Conservation (phyloP, 2,329 filamentous ascomycete genomes). For the Colletotrichum filicis region DNA sequence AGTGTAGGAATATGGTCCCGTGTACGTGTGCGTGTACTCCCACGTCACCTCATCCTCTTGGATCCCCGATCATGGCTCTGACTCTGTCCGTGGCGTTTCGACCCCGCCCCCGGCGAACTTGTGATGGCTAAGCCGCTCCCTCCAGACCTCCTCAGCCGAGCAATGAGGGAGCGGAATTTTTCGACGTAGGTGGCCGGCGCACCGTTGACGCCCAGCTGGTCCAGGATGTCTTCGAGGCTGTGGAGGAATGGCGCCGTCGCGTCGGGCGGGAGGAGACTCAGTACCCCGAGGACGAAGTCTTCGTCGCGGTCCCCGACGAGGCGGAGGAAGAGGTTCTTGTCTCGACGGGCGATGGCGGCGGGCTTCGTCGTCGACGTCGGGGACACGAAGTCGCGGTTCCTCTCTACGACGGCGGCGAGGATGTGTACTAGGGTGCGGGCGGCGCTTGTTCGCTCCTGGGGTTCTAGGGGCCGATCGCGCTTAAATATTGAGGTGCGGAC, state of each 20-base stretch:
- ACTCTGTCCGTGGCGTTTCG: constrained; percentile 45
- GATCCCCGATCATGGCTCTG: constrained; percentile 41
- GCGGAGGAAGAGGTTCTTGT: constrained; percentile 59
- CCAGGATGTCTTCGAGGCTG: constrained; percentile 47
- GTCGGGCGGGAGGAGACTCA: constrained; percentile 54
- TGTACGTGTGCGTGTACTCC: not conserved
- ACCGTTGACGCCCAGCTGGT: constrained; percentile 46
- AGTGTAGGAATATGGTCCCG: not conserved
- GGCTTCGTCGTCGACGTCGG: constrained; percentile 30
- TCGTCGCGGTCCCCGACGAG: constrained; percentile 57
- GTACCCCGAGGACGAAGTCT: constrained; percentile 57
- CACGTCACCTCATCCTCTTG: constrained; percentile 49
- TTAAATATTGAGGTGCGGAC: constrained; percentile 55
- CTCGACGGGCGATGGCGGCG: constrained; percentile 33
- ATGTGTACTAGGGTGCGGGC: constrained; percentile 60
- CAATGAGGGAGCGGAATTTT: constrained; percentile 46
- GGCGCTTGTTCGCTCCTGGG: constrained; percentile 55
- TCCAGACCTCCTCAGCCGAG: constrained; percentile 40
- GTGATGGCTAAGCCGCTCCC: constrained; percentile 39
- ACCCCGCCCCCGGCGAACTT: constrained; percentile 36
- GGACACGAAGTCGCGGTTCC: constrained; percentile 50
- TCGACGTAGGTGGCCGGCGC: constrained; percentile 49
- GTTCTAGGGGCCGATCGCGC: constrained; percentile 49
- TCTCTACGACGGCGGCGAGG: constrained; percentile 55
- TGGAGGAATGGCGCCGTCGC: constrained; percentile 56